A percentile compares a stretch with the other conserved stretches of the same genome.
Conservation (phyloP, 768 basidiomycete species). For the Hemileccinum impolitum region DNA sequence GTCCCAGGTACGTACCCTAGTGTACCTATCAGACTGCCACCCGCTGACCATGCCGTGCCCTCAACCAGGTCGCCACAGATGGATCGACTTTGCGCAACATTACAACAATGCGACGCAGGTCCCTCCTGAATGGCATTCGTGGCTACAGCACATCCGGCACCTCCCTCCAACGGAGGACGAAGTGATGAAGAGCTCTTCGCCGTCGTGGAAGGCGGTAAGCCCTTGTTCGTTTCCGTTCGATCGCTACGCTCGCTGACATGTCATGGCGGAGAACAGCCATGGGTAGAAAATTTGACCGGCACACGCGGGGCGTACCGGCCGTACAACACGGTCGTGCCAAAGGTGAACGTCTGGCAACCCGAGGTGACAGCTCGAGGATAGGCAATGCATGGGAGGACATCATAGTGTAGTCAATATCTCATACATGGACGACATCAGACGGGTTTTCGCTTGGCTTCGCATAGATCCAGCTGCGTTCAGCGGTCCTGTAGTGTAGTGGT, state of each 20-base stretch:
- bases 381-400: neutral
- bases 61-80: conserved; percentile 81
- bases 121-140: conserved; percentile 95
- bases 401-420: neutral
- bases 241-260: neutral
- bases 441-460: too few species aligned
- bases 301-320: conserved; percentile 87
- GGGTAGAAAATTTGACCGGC: conserved; percentile 87
- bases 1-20: conserved; percentile 64
- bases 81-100: conserved; percentile 94
- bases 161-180: conserved; percentile 75
- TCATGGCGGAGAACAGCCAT: conserved; percentile 48
- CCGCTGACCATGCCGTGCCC: neutral
- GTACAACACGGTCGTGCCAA: conserved; percentile 84
- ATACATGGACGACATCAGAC: neutral
- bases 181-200: conserved; percentile 63
- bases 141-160: conserved; percentile 87
- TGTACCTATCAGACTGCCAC: neutral
- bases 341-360: conserved; percentile 82
- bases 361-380: conserved; percentile 52
- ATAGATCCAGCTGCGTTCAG: too few species aligned
- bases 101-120: conserved; percentile 91
- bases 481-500: conserved; percentile 28
- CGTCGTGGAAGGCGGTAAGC: conserved; percentile 83
- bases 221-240: neutral